phyloP scores from a whole-genome alignment of 2,329 filamentous ascomycete genomes.

The Aspergillus persii region DNA sequence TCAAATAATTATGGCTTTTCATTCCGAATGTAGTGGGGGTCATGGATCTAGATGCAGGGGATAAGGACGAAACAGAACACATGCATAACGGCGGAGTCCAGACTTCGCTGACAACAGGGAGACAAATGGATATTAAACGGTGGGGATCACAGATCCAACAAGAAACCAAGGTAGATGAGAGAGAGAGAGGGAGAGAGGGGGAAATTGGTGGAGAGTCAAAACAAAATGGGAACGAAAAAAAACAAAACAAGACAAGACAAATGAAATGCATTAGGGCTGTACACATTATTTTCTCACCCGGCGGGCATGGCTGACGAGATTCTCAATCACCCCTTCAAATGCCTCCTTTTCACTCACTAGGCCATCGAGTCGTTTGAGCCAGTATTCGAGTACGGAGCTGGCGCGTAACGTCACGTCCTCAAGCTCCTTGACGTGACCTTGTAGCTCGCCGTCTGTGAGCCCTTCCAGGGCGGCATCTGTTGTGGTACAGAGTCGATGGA shows the following conservation, averaged over 20 bases:
- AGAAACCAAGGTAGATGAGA: conserved; percentile 21
- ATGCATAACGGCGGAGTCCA: conserved; percentile 1
- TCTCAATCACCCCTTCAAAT: conserved; percentile 95
- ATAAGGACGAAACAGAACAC: background rate
- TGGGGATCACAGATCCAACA: conserved; percentile 28
- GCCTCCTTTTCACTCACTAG: conserved; percentile 88
- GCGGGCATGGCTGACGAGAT: conserved; percentile 85
- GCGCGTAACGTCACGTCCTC: conserved; percentile 69
- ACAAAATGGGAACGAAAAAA: background rate
- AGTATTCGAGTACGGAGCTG: conserved; percentile 78
- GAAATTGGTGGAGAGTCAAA: conserved; percentile 24
- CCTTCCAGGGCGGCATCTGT: conserved; percentile 80
- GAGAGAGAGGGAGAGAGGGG: conserved; percentile 19
- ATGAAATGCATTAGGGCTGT: conserved; percentile 18
- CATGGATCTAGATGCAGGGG: background rate
- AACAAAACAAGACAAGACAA: conserved; percentile 5
- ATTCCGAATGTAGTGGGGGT: background rate
- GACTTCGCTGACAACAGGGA: conserved; percentile 2
- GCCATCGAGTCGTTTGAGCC: conserved; percentile 81
- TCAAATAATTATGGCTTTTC: background rate
- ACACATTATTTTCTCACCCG: conserved; percentile 69
- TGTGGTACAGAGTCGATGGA: conserved; percentile 74
- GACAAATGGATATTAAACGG: conserved; percentile 3
- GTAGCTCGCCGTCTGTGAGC: conserved; percentile 74
- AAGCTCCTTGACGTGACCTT: conserved; percentile 66